Conservation (phyloP, 1,284 basidiomycete species). For the Kalmanozyma brasiliensis region DNA sequence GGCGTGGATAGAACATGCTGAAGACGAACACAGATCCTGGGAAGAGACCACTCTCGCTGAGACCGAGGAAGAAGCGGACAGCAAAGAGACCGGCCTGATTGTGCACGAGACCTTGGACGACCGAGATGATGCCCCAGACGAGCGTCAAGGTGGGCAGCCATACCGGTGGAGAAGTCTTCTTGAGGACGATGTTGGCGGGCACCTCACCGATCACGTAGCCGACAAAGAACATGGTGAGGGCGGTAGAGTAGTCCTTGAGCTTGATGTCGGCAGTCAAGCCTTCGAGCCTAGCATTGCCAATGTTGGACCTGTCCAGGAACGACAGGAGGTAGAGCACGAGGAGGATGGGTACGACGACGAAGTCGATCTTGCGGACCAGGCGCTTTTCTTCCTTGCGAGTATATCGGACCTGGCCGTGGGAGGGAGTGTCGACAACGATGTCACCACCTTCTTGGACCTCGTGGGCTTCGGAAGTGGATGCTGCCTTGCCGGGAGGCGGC, state of each 20-base stretch:
- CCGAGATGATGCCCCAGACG: slow-evolving; percentile 74
- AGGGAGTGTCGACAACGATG: slow-evolving; percentile 15
- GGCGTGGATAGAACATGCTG: slow-evolving; percentile 74
- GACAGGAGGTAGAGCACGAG: slow-evolving; percentile 43
- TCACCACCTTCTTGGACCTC: slow-evolving; percentile 8
- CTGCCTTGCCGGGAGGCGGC: slow-evolving; percentile 18
- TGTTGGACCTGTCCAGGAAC: slow-evolving; percentile 56
- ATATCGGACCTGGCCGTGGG: slow-evolving; percentile 30
- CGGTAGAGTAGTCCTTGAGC: slow-evolving; percentile 47
- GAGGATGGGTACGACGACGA: slow-evolving; percentile 52
- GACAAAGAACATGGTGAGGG: slow-evolving; percentile 52
- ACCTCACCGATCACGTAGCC: slow-evolving; percentile 56
- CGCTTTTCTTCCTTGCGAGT: slow-evolving; percentile 50
- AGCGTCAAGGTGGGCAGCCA: slow-evolving; percentile 76
- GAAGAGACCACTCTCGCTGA: slow-evolving; percentile 68
- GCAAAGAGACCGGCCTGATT: slow-evolving; percentile 74
- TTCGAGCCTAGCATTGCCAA: slow-evolving; percentile 55
- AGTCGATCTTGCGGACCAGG: slow-evolving; percentile 57
- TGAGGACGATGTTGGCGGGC: slow-evolving; percentile 68
- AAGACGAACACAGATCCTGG: slow-evolving; percentile 76
- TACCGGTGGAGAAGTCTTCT: slow-evolving; percentile 73
- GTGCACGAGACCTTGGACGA: slow-evolving; percentile 73
- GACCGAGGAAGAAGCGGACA: slow-evolving; percentile 72
- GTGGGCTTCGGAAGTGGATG: slow-evolving; percentile 17
- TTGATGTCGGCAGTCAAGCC: slow-evolving; percentile 49